These are phyloP conservation scores for Pseudogymnoascus pannorum DNA, from an alignment of 2,329 filamentous ascomycete species.

Conservation along the genomic window DNA sequence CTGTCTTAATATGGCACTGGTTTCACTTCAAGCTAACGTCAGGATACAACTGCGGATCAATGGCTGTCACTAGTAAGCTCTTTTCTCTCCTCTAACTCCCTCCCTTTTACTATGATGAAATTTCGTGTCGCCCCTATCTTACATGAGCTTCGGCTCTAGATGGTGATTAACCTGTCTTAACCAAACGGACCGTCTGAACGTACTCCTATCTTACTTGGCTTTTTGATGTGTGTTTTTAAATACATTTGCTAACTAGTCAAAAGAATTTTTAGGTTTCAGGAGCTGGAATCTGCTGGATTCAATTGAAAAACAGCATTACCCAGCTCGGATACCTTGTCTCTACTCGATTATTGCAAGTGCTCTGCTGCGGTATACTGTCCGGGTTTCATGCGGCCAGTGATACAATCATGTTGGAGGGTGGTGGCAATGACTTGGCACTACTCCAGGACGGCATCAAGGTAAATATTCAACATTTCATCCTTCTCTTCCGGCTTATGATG, in stretches of 20 bases:
- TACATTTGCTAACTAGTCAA: slow-evolving; percentile 19
- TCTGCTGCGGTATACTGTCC: neutral
- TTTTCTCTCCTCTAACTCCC: neutral
- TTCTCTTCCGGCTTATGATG: slow-evolving; percentile 50
- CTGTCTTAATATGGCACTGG: neutral
- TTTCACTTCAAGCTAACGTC: neutral
- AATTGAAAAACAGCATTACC: neutral
- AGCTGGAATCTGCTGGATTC: slow-evolving; percentile 4
- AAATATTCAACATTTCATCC: slow-evolving; percentile 19
- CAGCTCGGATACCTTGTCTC: neutral
- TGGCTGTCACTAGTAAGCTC: slow-evolving; percentile 12
- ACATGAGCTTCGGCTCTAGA: slow-evolving; percentile 33
- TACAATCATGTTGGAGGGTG: neutral
- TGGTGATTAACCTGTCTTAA: slow-evolving; percentile 54
- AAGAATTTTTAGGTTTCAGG: neutral
- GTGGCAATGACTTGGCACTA: neutral
- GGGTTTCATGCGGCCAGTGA: neutral
- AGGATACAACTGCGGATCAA: neutral
- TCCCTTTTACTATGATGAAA: slow-evolving; percentile 41
- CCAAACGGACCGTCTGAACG: slow-evolving; percentile 49
- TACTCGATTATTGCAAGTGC: neutral
- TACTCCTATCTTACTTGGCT: slow-evolving; percentile 13
- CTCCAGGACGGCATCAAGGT: slow-evolving; percentile 23
- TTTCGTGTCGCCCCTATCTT: slow-evolving; percentile 53
- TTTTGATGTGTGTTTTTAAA: slow-evolving; percentile 15